These are phyloP conservation scores for Hanseniaspora guilliermondii DNA, from an alignment of 805 yeast genomes.

Conservation along the genomic window DNA sequence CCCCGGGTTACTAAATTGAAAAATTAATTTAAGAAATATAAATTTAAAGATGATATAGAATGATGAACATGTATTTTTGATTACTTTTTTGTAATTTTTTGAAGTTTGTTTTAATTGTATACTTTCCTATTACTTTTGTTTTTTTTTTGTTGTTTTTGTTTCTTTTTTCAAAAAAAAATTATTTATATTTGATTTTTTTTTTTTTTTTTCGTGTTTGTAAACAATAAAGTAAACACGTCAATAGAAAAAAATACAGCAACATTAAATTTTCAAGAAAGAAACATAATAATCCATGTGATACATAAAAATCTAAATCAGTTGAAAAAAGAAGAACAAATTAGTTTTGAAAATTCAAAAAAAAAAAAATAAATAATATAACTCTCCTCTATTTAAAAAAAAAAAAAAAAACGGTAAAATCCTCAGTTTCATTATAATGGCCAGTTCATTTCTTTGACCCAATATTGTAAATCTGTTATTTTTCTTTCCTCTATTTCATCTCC, in stretches of 20 bases:
- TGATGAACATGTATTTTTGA: too few species aligned
- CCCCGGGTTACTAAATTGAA: too few species aligned
- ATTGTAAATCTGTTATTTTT: slow-evolving; percentile 44
- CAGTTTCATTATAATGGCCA: slow-evolving; percentile 27
- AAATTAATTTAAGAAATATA: too few species aligned
- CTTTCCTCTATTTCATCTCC: slow-evolving; percentile 56
- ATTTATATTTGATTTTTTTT: neutral
- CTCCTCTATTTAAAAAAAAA: neutral
- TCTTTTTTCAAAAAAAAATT: neutral
- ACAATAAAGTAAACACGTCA: neutral
- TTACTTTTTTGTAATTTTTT: too few species aligned
- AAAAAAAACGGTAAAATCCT: neutral
- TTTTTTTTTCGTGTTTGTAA: slow-evolving; percentile 1
- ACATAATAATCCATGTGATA: neutral
- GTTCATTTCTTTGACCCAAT: slow-evolving; percentile 48
- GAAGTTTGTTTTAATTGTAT: too few species aligned
- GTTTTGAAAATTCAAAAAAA: too few species aligned
- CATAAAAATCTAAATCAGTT: too few species aligned
- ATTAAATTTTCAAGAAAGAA: neutral
- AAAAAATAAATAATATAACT: neutral
- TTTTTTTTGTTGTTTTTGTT: neutral
- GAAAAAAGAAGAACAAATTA: too few species aligned
- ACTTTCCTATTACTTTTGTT: neutral
- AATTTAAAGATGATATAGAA: too few species aligned
- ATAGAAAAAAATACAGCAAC: neutral